These are phyloP conservation scores for Psilocybe cyanescens DNA, from an alignment of 768 basidiomycete species.

Conservation along the genomic window DNA sequence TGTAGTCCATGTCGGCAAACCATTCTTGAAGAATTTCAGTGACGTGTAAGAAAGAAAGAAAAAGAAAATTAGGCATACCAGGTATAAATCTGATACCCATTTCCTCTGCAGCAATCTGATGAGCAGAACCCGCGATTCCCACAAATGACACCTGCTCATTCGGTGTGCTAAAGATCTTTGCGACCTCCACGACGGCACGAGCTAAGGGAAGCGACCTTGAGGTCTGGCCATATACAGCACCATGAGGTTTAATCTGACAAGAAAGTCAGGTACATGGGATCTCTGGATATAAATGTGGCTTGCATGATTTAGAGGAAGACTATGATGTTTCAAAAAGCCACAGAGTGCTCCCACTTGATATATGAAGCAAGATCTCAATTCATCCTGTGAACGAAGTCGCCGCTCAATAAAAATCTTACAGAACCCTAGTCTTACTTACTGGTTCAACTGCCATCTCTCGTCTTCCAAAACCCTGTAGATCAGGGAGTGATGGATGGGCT, in stretches of 20 bases:
- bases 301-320: constrained; percentile 59
- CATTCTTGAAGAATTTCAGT: constrained; percentile 45
- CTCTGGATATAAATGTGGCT: background rate
- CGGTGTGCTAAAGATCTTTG: constrained; percentile 48
- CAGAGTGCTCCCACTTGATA: constrained; percentile 71
- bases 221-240: constrained; percentile 63
- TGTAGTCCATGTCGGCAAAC: constrained; percentile 71
- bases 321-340: constrained; percentile 60
- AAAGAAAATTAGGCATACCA: constrained; percentile 36
- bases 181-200: constrained; percentile 54
- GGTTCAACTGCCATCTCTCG: constrained; percentile 66
- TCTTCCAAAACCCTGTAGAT: constrained; percentile 67
- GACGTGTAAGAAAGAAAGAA: background rate
- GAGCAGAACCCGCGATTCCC: constrained; percentile 66
- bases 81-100: constrained; percentile 64
- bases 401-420: no score
- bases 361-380: constrained; percentile 58
- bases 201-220: constrained; percentile 59
- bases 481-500: constrained; percentile 69
- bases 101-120: constrained; percentile 59
- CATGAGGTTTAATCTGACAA: constrained; percentile 61
- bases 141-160: constrained; percentile 53
- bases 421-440: constrained; percentile 33
- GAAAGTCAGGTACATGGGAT: background rate
- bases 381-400: constrained; percentile 39